phyloP scores from a whole-genome alignment of 2,329 filamentous ascomycete species.

The Byssothecium circinans region DNA sequence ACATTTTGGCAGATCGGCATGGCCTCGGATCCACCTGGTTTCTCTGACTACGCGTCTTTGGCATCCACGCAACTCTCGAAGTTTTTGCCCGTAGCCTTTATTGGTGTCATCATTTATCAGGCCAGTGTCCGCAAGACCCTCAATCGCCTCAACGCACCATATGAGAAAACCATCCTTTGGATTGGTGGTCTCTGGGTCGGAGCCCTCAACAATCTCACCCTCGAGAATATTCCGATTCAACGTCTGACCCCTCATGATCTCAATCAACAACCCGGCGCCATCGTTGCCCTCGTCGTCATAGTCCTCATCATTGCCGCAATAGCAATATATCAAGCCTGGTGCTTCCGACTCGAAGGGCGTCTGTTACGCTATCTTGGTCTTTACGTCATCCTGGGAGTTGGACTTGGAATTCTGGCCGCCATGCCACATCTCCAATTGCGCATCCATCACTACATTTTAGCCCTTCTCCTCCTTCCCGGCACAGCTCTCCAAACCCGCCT shows the following conservation, averaged over 20 bases:
- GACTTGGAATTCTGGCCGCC: slow-evolving; percentile 75
- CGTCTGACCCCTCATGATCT: slow-evolving; percentile 42
- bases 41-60: slow-evolving; percentile 31
- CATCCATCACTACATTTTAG: slow-evolving; percentile 88
- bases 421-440: slow-evolving; percentile 84
- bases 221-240: slow-evolving; percentile 40
- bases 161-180: slow-evolving; percentile 44
- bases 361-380: slow-evolving; percentile 76
- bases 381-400: slow-evolving; percentile 74
- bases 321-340: slow-evolving; percentile 37
- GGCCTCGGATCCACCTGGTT: slow-evolving; percentile 40
- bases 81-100: slow-evolving; percentile 40
- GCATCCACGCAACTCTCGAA: slow-evolving; percentile 35
- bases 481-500: slow-evolving; percentile 86
- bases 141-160: slow-evolving; percentile 29
- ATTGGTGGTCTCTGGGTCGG: slow-evolving; percentile 41
- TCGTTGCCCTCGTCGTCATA: slow-evolving; percentile 38
- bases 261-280: slow-evolving; percentile 42
- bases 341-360: slow-evolving; percentile 37
- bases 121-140: slow-evolving; percentile 33
- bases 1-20: slow-evolving; percentile 41
- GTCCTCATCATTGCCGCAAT: slow-evolving; percentile 30
- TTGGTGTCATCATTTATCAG: slow-evolving; percentile 32
- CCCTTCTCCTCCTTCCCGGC: slow-evolving; percentile 83
- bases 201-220: slow-evolving; percentile 35